A percentile compares a stretch with the other conserved stretches of the same genome.
phyloP scores from a whole-genome alignment of 495 filamentous ascomycete species.

The Aspergillus homomorphus region DNA sequence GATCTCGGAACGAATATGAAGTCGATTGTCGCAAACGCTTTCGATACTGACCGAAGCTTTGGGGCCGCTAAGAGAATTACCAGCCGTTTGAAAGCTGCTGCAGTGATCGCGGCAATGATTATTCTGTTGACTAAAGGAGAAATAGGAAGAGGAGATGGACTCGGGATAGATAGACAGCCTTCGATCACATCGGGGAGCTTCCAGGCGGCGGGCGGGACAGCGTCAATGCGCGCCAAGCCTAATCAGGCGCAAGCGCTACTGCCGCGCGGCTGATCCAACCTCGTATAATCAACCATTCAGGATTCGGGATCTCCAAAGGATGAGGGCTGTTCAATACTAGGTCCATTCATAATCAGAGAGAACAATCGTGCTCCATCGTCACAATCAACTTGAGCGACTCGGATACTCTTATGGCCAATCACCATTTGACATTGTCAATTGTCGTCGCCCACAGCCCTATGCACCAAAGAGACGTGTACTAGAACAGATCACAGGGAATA shows the following conservation, averaged over 20 bases:
- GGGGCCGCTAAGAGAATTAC: too few species aligned
- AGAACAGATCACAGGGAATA: too few species aligned
- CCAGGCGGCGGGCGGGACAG: neutral
- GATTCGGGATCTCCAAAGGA: neutral
- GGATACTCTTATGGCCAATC: too few species aligned
- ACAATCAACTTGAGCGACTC: too few species aligned
- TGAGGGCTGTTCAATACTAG: too few species aligned
- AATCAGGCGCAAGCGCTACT: constrained; percentile 8
- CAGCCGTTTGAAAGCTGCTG: neutral
- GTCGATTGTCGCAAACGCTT: too few species aligned
- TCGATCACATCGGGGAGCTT: constrained; percentile 3
- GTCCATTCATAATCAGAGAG: too few species aligned
- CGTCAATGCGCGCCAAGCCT: constrained; percentile 5
- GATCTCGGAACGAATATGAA: neutral
- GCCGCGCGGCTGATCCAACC: neutral
- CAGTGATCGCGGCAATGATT: neutral
- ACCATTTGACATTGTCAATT: too few species aligned
- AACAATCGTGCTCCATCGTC: too few species aligned
- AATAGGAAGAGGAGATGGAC: too few species aligned
- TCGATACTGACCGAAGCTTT: too few species aligned
- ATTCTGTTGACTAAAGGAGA: neutral
- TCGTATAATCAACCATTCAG: neutral
- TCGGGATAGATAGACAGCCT: neutral
- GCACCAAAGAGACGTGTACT: neutral
- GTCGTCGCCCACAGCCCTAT: too few species aligned